These are phyloP conservation scores for Kwoniella shandongensis DNA, from an alignment of 768 basidiomycete genomes.

Conservation along the genomic window DNA sequence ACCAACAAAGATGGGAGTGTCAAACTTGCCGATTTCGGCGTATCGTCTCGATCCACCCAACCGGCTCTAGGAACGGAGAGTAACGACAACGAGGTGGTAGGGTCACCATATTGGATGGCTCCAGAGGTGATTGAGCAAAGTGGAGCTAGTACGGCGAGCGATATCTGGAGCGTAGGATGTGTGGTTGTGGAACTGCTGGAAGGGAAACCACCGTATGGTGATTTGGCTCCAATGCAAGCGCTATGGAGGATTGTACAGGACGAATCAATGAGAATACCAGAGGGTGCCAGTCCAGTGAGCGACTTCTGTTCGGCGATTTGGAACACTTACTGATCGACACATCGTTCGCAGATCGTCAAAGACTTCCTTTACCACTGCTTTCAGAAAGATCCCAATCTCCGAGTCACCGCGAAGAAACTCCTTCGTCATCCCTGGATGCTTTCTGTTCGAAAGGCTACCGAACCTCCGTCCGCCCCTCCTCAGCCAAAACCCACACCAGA, in stretches of 20 bases:
- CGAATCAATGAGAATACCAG: constrained; percentile 93
- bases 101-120: constrained; percentile 99
- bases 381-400: constrained; percentile 93
- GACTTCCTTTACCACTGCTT: constrained; percentile 97
- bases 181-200: constrained; percentile 93
- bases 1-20: constrained; percentile 98
- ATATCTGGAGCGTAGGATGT: constrained; percentile 96
- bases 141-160: constrained; percentile 93
- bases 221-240: constrained; percentile 95
- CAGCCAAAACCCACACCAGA: constrained; percentile 7
- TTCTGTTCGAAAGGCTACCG: constrained; percentile 73
- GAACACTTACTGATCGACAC: not conserved
- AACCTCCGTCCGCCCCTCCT: constrained; percentile 26
- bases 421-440: constrained; percentile 95
- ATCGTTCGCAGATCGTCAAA: constrained; percentile 67
- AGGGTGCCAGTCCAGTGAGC: constrained; percentile 75
- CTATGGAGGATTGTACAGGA: constrained; percentile 98
- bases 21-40: constrained; percentile 98
- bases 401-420: constrained; percentile 90
- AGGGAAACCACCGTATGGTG: constrained; percentile 92
- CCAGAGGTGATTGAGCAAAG: constrained; percentile 98
- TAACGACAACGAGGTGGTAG: constrained; percentile 84
- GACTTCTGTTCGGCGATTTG: not conserved
- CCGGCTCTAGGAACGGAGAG: not conserved
- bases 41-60: constrained; percentile 71